phyloP scores from a whole-genome alignment of 2,329 filamentous ascomycete genomes.

The Epicoccum sorghinum region DNA sequence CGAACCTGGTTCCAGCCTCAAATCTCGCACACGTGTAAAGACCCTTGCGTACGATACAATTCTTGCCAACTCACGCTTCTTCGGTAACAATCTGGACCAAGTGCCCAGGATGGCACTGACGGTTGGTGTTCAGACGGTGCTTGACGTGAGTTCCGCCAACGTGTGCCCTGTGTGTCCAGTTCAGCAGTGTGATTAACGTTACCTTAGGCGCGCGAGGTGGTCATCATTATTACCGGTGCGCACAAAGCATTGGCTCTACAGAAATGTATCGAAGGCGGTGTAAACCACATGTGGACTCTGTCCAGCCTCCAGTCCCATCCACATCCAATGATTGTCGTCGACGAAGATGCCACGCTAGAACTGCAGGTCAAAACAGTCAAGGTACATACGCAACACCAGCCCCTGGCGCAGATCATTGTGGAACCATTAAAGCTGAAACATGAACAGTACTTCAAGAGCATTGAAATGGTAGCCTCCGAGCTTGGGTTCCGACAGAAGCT shows the following conservation, averaged over 20 bases:
- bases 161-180: background rate
- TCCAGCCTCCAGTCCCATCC: slow-evolving; percentile 81
- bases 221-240: slow-evolving; percentile 80
- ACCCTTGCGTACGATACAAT: slow-evolving; percentile 88
- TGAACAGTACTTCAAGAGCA: slow-evolving; percentile 56
- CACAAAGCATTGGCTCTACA: slow-evolving; percentile 82
- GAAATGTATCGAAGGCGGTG: slow-evolving; percentile 78
- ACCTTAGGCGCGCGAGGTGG: slow-evolving; percentile 70
- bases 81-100: slow-evolving; percentile 72
- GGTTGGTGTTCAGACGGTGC: slow-evolving; percentile 81
- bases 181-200: slow-evolving; percentile 23
- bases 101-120: slow-evolving; percentile 85
- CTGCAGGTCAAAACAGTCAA: slow-evolving; percentile 53
- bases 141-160: slow-evolving; percentile 60
- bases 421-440: slow-evolving; percentile 11
- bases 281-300: slow-evolving; percentile 92
- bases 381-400: slow-evolving; percentile 6
- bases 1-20: slow-evolving; percentile 80
- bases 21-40: slow-evolving; percentile 81
- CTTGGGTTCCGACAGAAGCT: slow-evolving; percentile 55
- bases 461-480: slow-evolving; percentile 54
- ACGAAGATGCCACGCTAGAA: slow-evolving; percentile 69
- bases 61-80: slow-evolving; percentile 83
- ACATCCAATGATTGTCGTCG: slow-evolving; percentile 81
- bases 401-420: slow-evolving; percentile 4